phyloP scores from a whole-genome alignment of 106 monocot genomes.

The Allium sativum region DNA sequence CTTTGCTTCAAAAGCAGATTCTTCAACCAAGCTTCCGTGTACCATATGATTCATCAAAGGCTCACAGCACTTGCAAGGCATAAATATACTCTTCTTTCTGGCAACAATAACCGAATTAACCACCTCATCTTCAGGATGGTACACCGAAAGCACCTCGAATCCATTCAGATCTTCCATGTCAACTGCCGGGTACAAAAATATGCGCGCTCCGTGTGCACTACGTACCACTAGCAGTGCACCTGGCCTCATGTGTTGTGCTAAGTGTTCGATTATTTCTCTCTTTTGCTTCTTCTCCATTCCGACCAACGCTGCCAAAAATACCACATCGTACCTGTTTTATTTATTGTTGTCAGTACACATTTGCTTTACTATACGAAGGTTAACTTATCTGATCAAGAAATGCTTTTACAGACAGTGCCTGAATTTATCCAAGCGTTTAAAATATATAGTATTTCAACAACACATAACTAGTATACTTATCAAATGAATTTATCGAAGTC shows the following conservation, averaged over 20 bases:
- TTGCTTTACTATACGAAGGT: no score
- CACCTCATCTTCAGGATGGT: constrained; percentile 67
- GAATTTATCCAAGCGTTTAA: no score
- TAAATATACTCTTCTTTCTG: constrained; percentile 22
- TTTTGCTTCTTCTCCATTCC: constrained; percentile 45
- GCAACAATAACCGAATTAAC: constrained; percentile 81
- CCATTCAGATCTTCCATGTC: constrained; percentile 21
- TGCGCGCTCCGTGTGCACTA: constrained; percentile 66
- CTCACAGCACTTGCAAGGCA: constrained; percentile 49
- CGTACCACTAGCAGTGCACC: constrained; percentile 59
- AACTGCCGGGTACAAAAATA: constrained; percentile 81
- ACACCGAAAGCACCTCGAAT: constrained; percentile 60
- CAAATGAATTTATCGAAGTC: no score
- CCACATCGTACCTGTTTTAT: constrained; percentile 49
- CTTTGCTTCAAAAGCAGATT: constrained; percentile 6
- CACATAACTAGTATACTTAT: no score
- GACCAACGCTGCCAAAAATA: constrained; percentile 72
- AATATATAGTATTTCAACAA: no score
- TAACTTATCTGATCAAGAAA: no score
- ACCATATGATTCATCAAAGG: constrained; percentile 11
- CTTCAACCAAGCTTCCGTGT: constrained; percentile 39
- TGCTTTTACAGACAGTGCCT: no score
- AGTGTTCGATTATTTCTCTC: constrained; percentile 41
- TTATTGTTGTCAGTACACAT: no score
- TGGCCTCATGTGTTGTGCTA: constrained; percentile 51